A percentile compares a stretch with the other conserved stretches of the same genome.
These are phyloP conservation scores for Anthoceros angustus DNA, from an alignment of 225 moss, liverwort and hornwort species.

Conservation along the genomic window DNA sequence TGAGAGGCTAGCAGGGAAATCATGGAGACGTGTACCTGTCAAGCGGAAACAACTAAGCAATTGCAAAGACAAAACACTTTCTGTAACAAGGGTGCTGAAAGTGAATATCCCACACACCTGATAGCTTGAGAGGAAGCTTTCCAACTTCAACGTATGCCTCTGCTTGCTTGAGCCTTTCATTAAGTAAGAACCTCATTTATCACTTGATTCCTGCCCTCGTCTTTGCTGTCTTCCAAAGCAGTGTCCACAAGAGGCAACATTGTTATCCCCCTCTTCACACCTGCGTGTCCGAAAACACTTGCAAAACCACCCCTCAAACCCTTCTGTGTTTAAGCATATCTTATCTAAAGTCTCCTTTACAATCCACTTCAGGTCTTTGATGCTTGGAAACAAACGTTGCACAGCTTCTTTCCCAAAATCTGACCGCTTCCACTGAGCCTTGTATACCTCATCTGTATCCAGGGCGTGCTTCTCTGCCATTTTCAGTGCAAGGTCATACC, in stretches of 20 bases:
- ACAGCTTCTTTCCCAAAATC: slow-evolving; percentile 56
- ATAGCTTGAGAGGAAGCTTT: slow-evolving; percentile 57
- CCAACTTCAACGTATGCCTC: slow-evolving; percentile 81
- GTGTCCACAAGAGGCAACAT: neutral
- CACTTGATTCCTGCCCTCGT: neutral
- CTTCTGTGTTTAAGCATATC: slow-evolving; percentile 54
- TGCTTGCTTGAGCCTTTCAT: slow-evolving; percentile 53
- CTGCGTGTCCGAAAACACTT: slow-evolving; percentile 2
- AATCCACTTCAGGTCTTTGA: slow-evolving; percentile 79
- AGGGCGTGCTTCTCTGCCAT: slow-evolving; percentile 49
- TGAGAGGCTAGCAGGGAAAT: slow-evolving; percentile 38
- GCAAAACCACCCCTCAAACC: neutral
- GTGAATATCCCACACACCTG: slow-evolving; percentile 42
- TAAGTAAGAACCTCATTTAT: neutral
- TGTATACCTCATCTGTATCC: slow-evolving; percentile 66
- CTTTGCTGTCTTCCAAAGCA: neutral
- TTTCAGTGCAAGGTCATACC: slow-evolving; percentile 42
- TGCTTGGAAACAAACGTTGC: slow-evolving; percentile 36
- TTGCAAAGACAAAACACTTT: neutral
- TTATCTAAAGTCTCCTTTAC: slow-evolving; percentile 68
- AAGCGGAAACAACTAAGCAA: neutral
- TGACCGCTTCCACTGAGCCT: slow-evolving; percentile 62
- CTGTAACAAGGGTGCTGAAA: neutral
- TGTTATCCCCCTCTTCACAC: slow-evolving; percentile 8
- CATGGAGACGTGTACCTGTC: slow-evolving; percentile 63